phyloP scores from a whole-genome alignment of 2,329 filamentous ascomycete species.

The Dichotomopilus funicola region DNA sequence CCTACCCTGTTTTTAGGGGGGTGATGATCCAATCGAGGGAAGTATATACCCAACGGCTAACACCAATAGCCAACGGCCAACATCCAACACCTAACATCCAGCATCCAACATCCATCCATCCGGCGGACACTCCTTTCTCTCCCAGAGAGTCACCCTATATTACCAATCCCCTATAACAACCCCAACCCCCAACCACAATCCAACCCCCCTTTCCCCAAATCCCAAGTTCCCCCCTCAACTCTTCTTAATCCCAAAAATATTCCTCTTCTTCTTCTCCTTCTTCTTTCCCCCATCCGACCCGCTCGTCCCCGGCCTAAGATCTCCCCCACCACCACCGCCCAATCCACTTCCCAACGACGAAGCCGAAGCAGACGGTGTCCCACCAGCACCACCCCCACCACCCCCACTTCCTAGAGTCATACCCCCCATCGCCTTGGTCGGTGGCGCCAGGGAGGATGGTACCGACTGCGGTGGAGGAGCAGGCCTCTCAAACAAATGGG shows the following conservation, averaged over 20 bases:
- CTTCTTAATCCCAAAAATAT: conserved; percentile 31
- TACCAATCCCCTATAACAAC: too few relatives aligned
- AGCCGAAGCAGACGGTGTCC: too few relatives aligned
- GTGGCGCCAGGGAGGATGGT: conserved; percentile 30
- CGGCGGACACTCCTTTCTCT: not conserved
- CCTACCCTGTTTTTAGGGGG: too few relatives aligned
- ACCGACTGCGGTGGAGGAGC: conserved; percentile 37
- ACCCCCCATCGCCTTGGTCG: conserved; percentile 48
- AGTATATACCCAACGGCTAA: too few relatives aligned
- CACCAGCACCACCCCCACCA: conserved; percentile 15
- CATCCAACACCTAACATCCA: too few relatives aligned
- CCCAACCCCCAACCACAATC: too few relatives aligned
- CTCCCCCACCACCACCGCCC: conserved; percentile 14
- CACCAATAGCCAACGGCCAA: too few relatives aligned
- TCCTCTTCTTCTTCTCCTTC: conserved; percentile 33
- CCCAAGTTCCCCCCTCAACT: conserved; percentile 8
- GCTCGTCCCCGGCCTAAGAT: conserved; percentile 30
- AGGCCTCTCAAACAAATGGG: conserved; percentile 74
- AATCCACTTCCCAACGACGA: conserved; percentile 15
- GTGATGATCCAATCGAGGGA: too few relatives aligned
- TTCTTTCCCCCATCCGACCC: conserved; percentile 47
- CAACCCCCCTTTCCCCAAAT: not conserved
- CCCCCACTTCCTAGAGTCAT: conserved; percentile 43
- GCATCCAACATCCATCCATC: too few relatives aligned
- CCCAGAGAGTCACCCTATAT: not conserved